Evolutionary conservation across 2,329 filamentous ascomycete species (phyloP).

Genomic region (Cercospora janseana): DNA sequence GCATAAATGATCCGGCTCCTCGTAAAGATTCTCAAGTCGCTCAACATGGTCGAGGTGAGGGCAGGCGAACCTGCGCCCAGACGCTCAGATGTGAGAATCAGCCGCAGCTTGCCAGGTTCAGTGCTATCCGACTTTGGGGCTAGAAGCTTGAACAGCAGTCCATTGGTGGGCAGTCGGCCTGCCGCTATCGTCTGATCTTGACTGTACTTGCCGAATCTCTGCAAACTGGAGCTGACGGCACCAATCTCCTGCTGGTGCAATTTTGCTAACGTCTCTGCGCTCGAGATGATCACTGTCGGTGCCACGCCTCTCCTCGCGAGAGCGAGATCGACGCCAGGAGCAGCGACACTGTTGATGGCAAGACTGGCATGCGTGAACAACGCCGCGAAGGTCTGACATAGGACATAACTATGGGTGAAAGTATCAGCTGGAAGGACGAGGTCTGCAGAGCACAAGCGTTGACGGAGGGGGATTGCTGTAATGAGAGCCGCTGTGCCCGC

Average conservation of each 20-base stretch:
- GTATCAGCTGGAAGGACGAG: conserved; percentile 82
- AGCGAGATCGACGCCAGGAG: conserved; percentile 66
- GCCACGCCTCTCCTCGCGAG: conserved; percentile 71
- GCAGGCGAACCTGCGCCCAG: conserved; percentile 60
- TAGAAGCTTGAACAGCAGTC: conserved; percentile 61
- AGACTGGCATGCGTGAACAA: conserved; percentile 82
- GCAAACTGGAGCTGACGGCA: conserved; percentile 55
- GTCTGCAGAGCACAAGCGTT: conserved; percentile 72
- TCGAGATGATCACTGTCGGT: conserved; percentile 79
- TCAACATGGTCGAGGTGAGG: conserved; percentile 68
- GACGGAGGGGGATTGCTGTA: conserved; percentile 68
- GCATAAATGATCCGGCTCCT: conserved; percentile 81
- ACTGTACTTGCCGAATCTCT: conserved; percentile 67
- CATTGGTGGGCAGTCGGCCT: conserved; percentile 70
- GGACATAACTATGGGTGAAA: conserved; percentile 73
- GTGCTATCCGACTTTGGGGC: conserved; percentile 56
- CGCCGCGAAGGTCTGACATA: conserved; percentile 76
- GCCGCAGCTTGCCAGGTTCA: conserved; percentile 70
- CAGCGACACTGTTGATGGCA: conserved; percentile 84
- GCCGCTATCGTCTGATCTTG: conserved; percentile 68
- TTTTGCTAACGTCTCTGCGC: conserved; percentile 68
- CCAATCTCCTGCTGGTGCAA: conserved; percentile 64
- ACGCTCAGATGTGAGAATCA: conserved; percentile 76
- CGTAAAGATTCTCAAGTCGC: conserved; percentile 78
- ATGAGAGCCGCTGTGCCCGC: conserved; percentile 78